Evolutionary conservation across 1,284 basidiomycete genomes (phyloP).

Genomic region (Sphagnurus paluster): DNA sequence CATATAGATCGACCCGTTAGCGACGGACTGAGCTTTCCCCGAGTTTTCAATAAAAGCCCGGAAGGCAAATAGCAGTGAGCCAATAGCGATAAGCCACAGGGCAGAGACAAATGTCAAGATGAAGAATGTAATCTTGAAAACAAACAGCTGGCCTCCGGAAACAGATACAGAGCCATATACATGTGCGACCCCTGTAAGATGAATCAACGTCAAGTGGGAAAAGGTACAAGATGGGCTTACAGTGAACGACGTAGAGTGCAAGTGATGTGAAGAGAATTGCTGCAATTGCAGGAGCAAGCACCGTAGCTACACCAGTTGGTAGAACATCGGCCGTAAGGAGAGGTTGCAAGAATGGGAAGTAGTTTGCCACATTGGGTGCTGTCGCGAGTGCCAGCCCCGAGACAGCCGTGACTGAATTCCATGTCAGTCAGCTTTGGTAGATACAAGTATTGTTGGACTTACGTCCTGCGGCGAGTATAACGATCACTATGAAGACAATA

Average conservation of each 20-base stretch:
- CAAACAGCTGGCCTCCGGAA: slow-evolving; percentile 56
- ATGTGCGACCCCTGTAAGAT: slow-evolving; percentile 43
- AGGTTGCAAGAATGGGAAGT: slow-evolving; percentile 61
- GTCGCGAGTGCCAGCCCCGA: slow-evolving; percentile 64
- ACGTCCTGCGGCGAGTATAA: slow-evolving; percentile 63
- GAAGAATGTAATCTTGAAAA: slow-evolving; percentile 71
- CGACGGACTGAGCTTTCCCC: slow-evolving; percentile 48
- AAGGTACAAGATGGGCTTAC: slow-evolving; percentile 43
- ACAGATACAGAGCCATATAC: slow-evolving; percentile 61
- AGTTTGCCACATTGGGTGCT: slow-evolving; percentile 72
- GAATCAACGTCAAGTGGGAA: slow-evolving; percentile 5
- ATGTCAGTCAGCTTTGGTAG: slow-evolving; percentile 19
- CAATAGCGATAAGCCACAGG: slow-evolving; percentile 65
- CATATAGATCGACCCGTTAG: slow-evolving; percentile 73
- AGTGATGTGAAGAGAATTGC: slow-evolving; percentile 57
- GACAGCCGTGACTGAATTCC: slow-evolving; percentile 59
- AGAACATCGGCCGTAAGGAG: slow-evolving; percentile 51
- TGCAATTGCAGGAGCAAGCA: slow-evolving; percentile 65
- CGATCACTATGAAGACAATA: slow-evolving; percentile 46
- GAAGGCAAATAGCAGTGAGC: slow-evolving; percentile 66
- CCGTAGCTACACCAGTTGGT: slow-evolving; percentile 62
- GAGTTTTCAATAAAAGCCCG: slow-evolving; percentile 50
- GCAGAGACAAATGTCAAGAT: slow-evolving; percentile 54
- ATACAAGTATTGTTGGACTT: slow-evolving; percentile 36
- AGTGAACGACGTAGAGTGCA: slow-evolving; percentile 52